Percentiles rank a stretch among this genome's conserved stretches.
phyloP scores from a whole-genome alignment of 1,284 basidiomycete genomes.

The Ganoderma lingzhi region DNA sequence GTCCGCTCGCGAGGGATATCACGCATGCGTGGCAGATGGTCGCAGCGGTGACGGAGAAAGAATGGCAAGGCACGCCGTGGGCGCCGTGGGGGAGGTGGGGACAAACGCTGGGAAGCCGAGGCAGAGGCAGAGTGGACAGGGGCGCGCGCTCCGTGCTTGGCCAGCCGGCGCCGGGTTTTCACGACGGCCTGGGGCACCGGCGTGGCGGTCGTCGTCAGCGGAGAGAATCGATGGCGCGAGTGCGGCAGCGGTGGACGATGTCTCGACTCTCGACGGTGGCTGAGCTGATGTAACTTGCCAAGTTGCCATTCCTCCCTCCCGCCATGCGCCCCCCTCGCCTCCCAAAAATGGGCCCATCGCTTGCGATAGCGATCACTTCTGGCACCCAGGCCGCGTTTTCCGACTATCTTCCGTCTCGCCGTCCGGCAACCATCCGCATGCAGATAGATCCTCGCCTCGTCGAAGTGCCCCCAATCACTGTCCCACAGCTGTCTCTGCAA shows the following conservation, averaged over 20 bases:
- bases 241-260: background rate
- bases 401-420: constrained; percentile 30
- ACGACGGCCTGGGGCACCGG: background rate
- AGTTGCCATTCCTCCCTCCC: constrained; percentile 27
- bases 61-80: background rate
- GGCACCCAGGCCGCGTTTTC: constrained; percentile 23
- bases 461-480: constrained; percentile 1
- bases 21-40: constrained; percentile 22
- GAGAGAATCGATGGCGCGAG: constrained; percentile 16
- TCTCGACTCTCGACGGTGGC: constrained; percentile 10
- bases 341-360: constrained; percentile 15
- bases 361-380: constrained; percentile 26
- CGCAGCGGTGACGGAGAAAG: constrained; percentile 11
- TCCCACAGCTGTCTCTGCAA: background rate
- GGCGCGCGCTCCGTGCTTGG: constrained; percentile 8
- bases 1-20: constrained; percentile 12
- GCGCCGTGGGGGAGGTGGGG: constrained; percentile 14
- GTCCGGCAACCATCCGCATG: constrained; percentile 14
- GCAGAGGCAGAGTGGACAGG: background rate
- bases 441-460: constrained; percentile 8
- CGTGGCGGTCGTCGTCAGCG: background rate
- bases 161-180: constrained; percentile 4
- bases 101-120: background rate
- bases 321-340: constrained; percentile 11
- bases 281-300: constrained; percentile 17